Evolutionary conservation across 2,329 filamentous ascomycete genomes (phyloP).

Genomic region (Apiospora malaysiana): DNA sequence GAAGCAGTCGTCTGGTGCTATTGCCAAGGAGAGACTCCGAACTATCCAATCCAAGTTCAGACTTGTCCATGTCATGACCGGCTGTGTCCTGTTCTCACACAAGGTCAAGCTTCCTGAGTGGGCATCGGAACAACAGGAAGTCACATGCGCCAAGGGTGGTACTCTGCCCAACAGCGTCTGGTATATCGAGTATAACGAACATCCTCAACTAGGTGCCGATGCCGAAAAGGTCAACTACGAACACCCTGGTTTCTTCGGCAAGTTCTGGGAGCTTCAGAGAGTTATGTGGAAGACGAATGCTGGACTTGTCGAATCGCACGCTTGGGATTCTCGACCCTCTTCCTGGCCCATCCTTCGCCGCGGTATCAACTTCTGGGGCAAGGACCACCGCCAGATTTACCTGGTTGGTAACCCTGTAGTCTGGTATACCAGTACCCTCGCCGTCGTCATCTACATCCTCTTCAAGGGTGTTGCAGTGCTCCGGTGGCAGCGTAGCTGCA

Average conservation of each 20-base stretch:
- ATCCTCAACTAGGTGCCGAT: conserved; percentile 74
- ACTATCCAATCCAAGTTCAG: conserved; percentile 98
- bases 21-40: conserved; percentile 83
- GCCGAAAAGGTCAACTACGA: conserved; percentile 96
- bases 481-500: conserved; percentile 92
- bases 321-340: conserved; percentile 94
- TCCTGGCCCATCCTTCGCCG: conserved; percentile 92
- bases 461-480: conserved; percentile 91
- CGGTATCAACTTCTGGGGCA: conserved; percentile 99
- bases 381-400: conserved; percentile 92
- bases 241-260: conserved; percentile 93
- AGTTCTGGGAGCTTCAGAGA: conserved; percentile 95
- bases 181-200: conserved; percentile 92
- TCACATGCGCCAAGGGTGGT: conserved; percentile 92
- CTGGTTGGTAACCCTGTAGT: conserved; percentile 93
- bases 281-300: conserved; percentile 99
- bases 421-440: conserved; percentile 87
- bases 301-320: conserved; percentile 92
- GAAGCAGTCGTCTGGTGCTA: conserved; percentile 77
- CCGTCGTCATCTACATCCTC: conserved; percentile 75
- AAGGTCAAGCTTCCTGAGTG: conserved; percentile 98
- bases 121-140: conserved; percentile 98
- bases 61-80: conserved; percentile 95
- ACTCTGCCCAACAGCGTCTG: conserved; percentile 96
- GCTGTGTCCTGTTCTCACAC: conserved; percentile 95